These are phyloP conservation scores for Ascochyta pisi DNA, from an alignment of 2,329 filamentous ascomycete species.

Conservation along the genomic window DNA sequence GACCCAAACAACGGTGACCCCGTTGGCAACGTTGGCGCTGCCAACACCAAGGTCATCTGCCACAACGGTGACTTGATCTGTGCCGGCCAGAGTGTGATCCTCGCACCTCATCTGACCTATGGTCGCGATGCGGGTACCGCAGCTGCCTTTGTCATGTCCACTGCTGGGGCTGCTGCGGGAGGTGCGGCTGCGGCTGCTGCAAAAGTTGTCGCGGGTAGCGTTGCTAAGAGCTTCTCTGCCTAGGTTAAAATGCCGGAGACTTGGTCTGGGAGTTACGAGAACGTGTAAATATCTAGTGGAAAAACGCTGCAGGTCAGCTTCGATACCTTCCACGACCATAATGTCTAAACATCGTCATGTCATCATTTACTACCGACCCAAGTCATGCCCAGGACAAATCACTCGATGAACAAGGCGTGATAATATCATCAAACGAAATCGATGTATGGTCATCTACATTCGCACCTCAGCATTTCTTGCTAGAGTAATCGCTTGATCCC, in stretches of 20 bases:
- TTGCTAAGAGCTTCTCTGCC: slow-evolving; percentile 10
- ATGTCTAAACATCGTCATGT: background rate
- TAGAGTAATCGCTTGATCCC: too few relatives aligned
- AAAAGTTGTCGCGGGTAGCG: slow-evolving; percentile 13
- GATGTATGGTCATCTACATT: background rate
- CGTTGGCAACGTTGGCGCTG: slow-evolving; percentile 40
- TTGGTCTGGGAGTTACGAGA: background rate
- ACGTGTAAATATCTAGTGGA: slow-evolving; percentile 1
- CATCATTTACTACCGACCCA: background rate
- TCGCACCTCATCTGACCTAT: slow-evolving; percentile 47
- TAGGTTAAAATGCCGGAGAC: background rate
- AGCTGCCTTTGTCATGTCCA: slow-evolving; percentile 40
- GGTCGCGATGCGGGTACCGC: slow-evolving; percentile 39
- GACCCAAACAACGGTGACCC: slow-evolving; percentile 47
- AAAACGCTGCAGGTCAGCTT: slow-evolving; percentile 13
- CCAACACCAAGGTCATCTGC: slow-evolving; percentile 45
- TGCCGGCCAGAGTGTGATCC: slow-evolving; percentile 35
- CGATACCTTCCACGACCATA: background rate
- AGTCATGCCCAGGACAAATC: background rate
- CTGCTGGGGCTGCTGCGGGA: slow-evolving; percentile 10
- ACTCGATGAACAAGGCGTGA: slow-evolving; percentile 5
- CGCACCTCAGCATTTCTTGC: too few relatives aligned
- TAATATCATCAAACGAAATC: background rate
- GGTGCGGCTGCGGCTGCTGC: slow-evolving; percentile 15
- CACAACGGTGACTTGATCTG: slow-evolving; percentile 47